Evolutionary conservation across 106 monocot species (phyloP), one percentile per base, ranked within the genome.

Genomic region (Alisma plantagoaquatica): DNA sequence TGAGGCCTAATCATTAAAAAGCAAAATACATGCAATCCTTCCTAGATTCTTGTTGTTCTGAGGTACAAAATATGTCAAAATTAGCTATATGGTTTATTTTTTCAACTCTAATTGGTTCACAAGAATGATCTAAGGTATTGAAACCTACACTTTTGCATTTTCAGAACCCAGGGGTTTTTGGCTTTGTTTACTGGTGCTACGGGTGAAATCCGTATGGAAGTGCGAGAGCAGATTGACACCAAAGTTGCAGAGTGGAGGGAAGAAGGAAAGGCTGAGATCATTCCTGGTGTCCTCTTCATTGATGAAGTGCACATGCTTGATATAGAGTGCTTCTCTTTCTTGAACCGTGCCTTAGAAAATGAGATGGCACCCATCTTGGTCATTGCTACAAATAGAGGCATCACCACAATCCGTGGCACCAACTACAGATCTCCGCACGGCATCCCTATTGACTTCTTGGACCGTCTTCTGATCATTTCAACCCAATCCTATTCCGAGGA

Each of bases 261-360:
- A 54, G 96, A 89, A 73, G 84, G 89, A 9, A 96, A 98, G 33
- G 96, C 89, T 29, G 96, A 98, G 31, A 85, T 98, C 26, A 63
- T 82, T 10, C 89, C 96, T 14, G 89, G 89, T 10, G 96, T 98
- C 10, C 77, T 98, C 22, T 98, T 98, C 76, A 85, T 98, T 14
- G 96, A 98, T 46, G 89, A 98, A 72, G 88, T 89, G 29, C 96
- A 89, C 62, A 98, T 98, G 89, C 89, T 98, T 2, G 96, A 98
- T 53, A 98, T 98, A 10, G 96, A 98, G 42, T 98, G 89, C 68
- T 89, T 98, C 66, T 89, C 96, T 43, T 98, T 98, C 69, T 73
- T 98, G n/a, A 98, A 98, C 54, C 81, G 84, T 14, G 84, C 81
- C 2, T 38, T 89, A 29, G 96, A 98, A 64, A 89, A 85, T 28